These are phyloP conservation scores for Talaromyces nanjingensis DNA, from an alignment of 495 filamentous ascomycete genomes.

Conservation along the genomic window DNA sequence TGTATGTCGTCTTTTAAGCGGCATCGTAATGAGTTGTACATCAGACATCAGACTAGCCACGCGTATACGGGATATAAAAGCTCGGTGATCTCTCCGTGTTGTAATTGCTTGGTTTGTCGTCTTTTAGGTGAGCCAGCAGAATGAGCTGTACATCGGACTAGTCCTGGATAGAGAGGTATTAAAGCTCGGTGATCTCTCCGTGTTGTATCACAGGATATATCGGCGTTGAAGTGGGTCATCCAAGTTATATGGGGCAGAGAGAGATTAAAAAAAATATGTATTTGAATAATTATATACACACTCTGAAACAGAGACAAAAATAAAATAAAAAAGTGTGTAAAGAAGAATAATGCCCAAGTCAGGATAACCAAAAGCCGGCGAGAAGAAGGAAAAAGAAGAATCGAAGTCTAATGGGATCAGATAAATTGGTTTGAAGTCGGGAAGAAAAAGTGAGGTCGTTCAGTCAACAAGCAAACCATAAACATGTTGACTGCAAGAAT, in stretches of 20 bases:
- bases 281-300: neutral
- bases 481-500: neutral
- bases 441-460: neutral
- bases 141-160: too few relatives aligned
- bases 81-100: too few relatives aligned
- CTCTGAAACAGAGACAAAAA: neutral
- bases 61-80: too few relatives aligned
- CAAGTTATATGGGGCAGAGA: neutral
- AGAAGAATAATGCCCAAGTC: neutral
- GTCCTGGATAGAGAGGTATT: too few relatives aligned
- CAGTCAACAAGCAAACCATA: constrained; percentile 1
- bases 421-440: neutral
- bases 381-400: neutral
- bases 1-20: too few relatives aligned
- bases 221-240: neutral
- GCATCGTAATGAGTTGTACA: too few relatives aligned
- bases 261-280: neutral
- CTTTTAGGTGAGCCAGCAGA: too few relatives aligned
- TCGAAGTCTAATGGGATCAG: constrained; percentile 3
- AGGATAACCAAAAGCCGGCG: neutral
- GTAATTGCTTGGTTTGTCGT: too few relatives aligned
- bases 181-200: neutral
- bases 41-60: too few relatives aligned
- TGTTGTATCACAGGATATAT: neutral
- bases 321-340: neutral